A percentile compares a stretch with the other conserved stretches of the same genome.
These are phyloP conservation scores for Chlamydomonas sphaeroides DNA, from an alignment of 139 green algal genomes.

Conservation along the genomic window DNA sequence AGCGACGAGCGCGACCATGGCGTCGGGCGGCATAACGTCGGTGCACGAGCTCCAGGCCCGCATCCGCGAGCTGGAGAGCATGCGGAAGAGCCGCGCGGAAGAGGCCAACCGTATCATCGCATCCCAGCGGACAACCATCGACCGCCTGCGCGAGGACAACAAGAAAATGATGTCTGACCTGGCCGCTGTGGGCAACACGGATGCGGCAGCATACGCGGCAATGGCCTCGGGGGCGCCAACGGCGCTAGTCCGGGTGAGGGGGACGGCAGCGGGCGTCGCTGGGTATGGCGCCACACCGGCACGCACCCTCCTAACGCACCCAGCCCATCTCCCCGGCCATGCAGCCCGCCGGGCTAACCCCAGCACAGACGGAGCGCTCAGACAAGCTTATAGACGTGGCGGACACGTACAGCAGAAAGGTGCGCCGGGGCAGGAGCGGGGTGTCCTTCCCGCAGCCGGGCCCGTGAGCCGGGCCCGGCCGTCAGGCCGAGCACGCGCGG, in stretches of 20 bases:
- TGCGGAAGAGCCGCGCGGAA: slow-evolving; percentile 1
- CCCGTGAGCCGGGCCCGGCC: too few relatives aligned
- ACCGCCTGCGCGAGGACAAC: slow-evolving; percentile 19
- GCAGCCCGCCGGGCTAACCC: slow-evolving; percentile 2
- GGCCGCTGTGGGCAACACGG: not conserved
- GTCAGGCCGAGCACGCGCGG: too few relatives aligned
- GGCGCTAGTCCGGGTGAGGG: too few relatives aligned
- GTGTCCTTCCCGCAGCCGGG: not conserved
- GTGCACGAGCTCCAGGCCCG: slow-evolving; percentile 32
- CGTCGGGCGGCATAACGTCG: not conserved
- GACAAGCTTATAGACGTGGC: slow-evolving; percentile 55
- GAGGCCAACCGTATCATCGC: slow-evolving; percentile 30
- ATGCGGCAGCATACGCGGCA: slow-evolving; percentile 1
- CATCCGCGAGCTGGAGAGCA: slow-evolving; percentile 10
- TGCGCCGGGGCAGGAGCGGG: not conserved
- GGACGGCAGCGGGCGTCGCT: not conserved
- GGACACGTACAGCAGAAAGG: slow-evolving; percentile 56
- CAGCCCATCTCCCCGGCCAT: too few relatives aligned
- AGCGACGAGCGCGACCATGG: too few relatives aligned
- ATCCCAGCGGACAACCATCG: slow-evolving; percentile 33
- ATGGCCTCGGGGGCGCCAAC: not conserved
- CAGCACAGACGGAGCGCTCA: slow-evolving; percentile 37
- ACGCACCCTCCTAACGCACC: too few relatives aligned
- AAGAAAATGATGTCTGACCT: slow-evolving; percentile 10
- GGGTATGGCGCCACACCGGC: too few relatives aligned